A percentile compares a stretch with the other conserved stretches of the same genome.
Evolutionary conservation across 2,329 filamentous ascomycete species (phyloP).

Genomic region (Emmonsia crescens): DNA sequence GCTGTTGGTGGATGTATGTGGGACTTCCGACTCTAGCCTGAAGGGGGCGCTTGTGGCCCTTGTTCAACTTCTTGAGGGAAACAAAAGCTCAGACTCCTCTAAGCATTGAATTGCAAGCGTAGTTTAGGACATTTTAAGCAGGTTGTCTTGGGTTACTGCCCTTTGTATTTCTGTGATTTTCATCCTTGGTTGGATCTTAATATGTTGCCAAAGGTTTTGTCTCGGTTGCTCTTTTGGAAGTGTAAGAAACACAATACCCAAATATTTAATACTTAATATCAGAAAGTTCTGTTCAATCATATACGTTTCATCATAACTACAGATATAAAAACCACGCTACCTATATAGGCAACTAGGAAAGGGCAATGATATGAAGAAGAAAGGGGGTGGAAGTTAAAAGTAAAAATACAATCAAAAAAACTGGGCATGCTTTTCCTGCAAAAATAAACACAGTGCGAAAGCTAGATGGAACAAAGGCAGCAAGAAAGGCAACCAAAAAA

Average conservation of each 20-base stretch:
- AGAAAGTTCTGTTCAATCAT: background rate
- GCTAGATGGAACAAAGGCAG: background rate
- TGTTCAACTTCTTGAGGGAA: slow-evolving; percentile 28
- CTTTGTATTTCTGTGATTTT: background rate
- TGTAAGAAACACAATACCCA: background rate
- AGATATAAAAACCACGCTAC: background rate
- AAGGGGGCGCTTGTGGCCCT: slow-evolving; percentile 29
- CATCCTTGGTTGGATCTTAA: background rate
- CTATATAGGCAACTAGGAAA: background rate
- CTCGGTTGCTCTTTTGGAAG: background rate
- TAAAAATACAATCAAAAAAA: background rate
- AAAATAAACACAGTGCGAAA: background rate
- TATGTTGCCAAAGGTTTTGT: background rate
- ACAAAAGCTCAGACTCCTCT: slow-evolving; percentile 6
- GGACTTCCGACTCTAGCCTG: slow-evolving; percentile 25
- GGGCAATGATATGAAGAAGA: background rate
- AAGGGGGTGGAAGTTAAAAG: background rate
- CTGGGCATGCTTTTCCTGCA: background rate
- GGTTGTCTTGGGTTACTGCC: background rate
- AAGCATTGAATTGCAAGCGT: background rate
- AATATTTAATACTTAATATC: background rate
- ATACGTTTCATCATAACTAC: background rate
- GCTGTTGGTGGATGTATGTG: slow-evolving; percentile 26
- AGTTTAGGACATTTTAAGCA: background rate
- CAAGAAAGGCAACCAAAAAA: background rate